Evolutionary conservation across 2,329 filamentous ascomycete genomes (phyloP), one percentile per base, ranked within the genome.

Genomic region (Hymenoscyphus occultus): DNA sequence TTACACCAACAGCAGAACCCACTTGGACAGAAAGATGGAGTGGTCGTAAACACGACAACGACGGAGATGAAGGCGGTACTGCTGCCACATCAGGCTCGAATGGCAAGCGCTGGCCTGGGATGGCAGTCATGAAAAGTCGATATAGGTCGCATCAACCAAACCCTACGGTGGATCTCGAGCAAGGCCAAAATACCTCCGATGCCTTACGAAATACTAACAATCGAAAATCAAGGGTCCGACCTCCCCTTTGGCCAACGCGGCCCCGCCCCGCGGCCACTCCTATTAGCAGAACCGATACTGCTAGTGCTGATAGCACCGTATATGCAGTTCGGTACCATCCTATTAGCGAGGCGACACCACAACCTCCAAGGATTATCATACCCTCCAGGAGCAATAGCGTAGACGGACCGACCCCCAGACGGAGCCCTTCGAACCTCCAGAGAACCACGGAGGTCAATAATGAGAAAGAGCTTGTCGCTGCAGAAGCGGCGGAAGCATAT

Each of bases 321-420:
- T 89, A 89, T 68, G 84, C 85, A 6, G 80, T 89, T 42, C 80
- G 85, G 61, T 88, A 88, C 68, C 85, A 87, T 63, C 80, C 84
- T 12, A 78, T 83, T 6, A 83, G 84, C 1, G 86, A 74, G 60
- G 64, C 68, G 39, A 73, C 71, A 54, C 71, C 72, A 19, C 62
- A 69, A 7, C 45, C 68, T 5, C 54, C 48, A 40, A 64, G 69
- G 5, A 39, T 57, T 32, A 39, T 19, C 56, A 64, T 56, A 48
- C 13, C 60, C 9, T 69, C 71, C 4, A 70, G 69, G 39, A 68
- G 60, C n/a, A 70, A 71, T 48, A 74, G 71, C 54, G 39, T 68
- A n/a, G 72, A 72, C n/a, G 63, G 68, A 32, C 62, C 59, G 45
- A 51, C 28, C 6, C 56, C 64, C 7, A 59, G 60, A 61, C 68